Evolutionary conservation across 2,329 filamentous ascomycete species (phyloP).

Genomic region (Fusarium transvaalense): DNA sequence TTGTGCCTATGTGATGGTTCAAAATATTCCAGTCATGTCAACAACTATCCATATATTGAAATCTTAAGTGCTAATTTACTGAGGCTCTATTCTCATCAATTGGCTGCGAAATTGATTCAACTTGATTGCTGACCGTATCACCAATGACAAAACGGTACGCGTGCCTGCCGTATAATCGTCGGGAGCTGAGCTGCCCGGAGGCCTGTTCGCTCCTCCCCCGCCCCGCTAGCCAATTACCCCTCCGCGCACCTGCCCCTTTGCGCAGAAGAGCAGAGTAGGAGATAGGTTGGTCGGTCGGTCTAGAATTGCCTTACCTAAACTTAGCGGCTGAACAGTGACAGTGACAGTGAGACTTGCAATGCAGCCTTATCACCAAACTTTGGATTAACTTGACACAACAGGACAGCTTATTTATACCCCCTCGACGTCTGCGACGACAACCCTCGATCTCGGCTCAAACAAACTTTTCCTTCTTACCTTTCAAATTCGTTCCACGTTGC

Average conservation of each 20-base stretch:
- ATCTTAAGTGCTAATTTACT: not conserved
- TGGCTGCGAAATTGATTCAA: not conserved
- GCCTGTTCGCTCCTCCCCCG: conserved; percentile 10
- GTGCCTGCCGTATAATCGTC: not conserved
- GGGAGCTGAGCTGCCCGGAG: conserved; percentile 4
- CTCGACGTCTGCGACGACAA: not conserved
- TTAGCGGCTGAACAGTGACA: conserved; percentile 24
- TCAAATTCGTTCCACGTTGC: conserved; percentile 16
- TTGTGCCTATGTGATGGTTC: not conserved
- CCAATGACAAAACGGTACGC: conserved; percentile 9
- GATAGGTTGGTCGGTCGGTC: conserved; percentile 31
- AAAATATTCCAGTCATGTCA: not conserved
- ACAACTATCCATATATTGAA: too few relatives aligned
- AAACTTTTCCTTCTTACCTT: not conserved
- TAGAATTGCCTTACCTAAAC: conserved; percentile 41
- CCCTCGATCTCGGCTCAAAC: not conserved
- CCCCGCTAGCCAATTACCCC: conserved; percentile 45
- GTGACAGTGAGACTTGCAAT: conserved; percentile 37
- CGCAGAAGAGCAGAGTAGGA: conserved; percentile 25
- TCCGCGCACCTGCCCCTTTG: conserved; percentile 41
- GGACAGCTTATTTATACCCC: conserved; percentile 14
- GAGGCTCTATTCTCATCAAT: not conserved
- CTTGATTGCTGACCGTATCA: not conserved
- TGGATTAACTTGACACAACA: conserved; percentile 12
- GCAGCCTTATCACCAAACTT: conserved; percentile 49